These are phyloP conservation scores for Oenanthe sinensis DNA, from an alignment of 129 eudicot species.

Conservation along the genomic window DNA sequence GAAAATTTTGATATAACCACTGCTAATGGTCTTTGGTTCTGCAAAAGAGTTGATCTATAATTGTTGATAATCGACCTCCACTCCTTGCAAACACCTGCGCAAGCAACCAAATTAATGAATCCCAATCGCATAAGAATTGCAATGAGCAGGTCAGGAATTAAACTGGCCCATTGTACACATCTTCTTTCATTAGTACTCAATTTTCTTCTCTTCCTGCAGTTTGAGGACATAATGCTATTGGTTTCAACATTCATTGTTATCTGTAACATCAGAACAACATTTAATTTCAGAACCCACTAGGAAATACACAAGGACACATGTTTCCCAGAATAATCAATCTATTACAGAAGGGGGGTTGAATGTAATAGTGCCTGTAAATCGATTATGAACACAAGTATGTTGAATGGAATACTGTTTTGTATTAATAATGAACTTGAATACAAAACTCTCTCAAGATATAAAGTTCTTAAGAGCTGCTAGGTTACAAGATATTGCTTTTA, in stretches of 20 bases:
- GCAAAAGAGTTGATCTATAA: background rate
- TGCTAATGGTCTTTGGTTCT: background rate
- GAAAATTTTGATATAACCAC: background rate
- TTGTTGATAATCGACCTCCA: background rate
- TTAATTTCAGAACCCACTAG: background rate
- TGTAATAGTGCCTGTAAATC: no score
- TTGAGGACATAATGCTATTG: background rate
- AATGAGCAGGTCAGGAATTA: background rate
- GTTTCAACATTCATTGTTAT: background rate
- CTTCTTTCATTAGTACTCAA: background rate
- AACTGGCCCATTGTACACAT: background rate
- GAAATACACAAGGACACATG: background rate
- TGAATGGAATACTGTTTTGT: no score
- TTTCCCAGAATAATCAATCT: no score
- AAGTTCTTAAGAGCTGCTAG: no score
- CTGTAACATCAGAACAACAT: background rate
- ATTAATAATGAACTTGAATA: no score
- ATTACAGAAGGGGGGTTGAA: no score
- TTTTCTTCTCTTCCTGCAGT: background rate
- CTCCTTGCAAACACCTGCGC: background rate
- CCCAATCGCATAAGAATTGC: background rate
- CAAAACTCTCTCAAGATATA: no score
- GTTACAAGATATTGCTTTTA: no score
- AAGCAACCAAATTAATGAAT: background rate
- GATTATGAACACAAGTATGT: no score